Evolutionary conservation across 139 green algal genomes (phyloP).

Genomic region (Chlorella vulgaris): DNA sequence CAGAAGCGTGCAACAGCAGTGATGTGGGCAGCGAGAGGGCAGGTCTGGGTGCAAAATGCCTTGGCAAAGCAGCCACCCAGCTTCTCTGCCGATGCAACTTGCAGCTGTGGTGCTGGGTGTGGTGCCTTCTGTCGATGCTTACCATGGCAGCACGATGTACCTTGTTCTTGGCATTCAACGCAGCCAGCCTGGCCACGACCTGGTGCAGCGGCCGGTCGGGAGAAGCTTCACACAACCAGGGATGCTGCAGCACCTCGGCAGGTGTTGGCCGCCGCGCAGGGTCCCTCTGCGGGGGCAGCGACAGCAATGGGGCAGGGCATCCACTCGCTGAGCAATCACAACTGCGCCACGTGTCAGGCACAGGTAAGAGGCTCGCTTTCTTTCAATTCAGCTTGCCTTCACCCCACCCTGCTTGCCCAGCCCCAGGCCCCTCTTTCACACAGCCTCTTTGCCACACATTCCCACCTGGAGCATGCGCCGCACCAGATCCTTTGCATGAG

Average conservation of each 20-base stretch:
- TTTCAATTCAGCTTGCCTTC: no score
- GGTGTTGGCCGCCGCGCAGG: conserved; percentile 35
- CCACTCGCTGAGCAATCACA: background rate
- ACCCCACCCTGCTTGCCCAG: no score
- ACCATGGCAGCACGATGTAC: conserved; percentile 85
- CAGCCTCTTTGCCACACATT: no score
- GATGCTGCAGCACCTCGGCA: conserved; percentile 43
- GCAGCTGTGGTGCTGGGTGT: background rate
- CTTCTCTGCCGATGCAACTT: background rate
- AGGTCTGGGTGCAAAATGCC: no score
- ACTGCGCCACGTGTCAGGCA: no score
- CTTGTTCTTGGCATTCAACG: conserved; percentile 81
- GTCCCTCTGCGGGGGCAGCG: conserved; percentile 30
- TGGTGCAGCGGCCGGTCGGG: conserved; percentile 45
- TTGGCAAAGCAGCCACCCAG: no score
- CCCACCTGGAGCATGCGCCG: conserved; percentile 45
- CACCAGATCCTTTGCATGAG: conserved; percentile 51
- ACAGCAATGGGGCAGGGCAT: background rate
- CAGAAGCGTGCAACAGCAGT: no score
- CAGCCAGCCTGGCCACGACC: conserved; percentile 46
- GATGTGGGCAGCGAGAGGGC: background rate
- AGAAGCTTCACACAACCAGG: conserved; percentile 50
- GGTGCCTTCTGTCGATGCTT: conserved; percentile 39
- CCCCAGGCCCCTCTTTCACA: no score
- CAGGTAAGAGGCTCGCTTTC: no score